These are phyloP conservation scores for Rhododendron kiyosumense DNA, from an alignment of 148 eudicot genomes.

Conservation along the genomic window DNA sequence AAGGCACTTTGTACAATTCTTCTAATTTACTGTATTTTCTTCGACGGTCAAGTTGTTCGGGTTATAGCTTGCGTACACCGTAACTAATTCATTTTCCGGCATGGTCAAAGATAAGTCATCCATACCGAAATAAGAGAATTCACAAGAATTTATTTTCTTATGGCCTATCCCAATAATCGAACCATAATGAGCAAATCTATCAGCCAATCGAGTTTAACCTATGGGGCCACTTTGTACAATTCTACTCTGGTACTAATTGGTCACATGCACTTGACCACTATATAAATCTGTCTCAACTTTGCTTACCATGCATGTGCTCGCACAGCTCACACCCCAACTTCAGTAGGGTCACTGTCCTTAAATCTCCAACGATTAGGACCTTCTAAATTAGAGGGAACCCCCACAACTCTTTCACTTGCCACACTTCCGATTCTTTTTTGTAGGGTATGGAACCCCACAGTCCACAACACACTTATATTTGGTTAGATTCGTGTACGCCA, in stretches of 20 bases:
- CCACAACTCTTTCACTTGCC: not conserved
- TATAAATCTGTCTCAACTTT: not conserved
- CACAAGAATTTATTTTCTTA: too few relatives aligned
- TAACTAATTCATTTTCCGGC: too few relatives aligned
- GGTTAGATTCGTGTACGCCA: not conserved
- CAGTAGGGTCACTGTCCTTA: not conserved
- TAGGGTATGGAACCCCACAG: not conserved
- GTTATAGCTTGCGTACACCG: too few relatives aligned
- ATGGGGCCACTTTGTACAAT: too few relatives aligned
- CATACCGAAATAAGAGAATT: too few relatives aligned
- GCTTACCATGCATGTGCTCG: not conserved
- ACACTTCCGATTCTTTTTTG: not conserved
- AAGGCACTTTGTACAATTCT: not conserved
- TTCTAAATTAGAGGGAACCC: not conserved
- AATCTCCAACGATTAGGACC: not conserved
- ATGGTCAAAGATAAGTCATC: too few relatives aligned
- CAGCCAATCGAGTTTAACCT: too few relatives aligned
- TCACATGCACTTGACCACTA: not conserved
- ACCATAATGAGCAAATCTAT: too few relatives aligned
- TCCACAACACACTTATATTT: not conserved
- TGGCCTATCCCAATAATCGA: too few relatives aligned
- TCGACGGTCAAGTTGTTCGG: not conserved
- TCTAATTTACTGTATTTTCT: not conserved
- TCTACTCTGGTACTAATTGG: not conserved
- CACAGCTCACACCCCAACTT: not conserved